Evolutionary conservation across 257 asterid species (phyloP).

Genomic region (Nicotiana undulata): DNA sequence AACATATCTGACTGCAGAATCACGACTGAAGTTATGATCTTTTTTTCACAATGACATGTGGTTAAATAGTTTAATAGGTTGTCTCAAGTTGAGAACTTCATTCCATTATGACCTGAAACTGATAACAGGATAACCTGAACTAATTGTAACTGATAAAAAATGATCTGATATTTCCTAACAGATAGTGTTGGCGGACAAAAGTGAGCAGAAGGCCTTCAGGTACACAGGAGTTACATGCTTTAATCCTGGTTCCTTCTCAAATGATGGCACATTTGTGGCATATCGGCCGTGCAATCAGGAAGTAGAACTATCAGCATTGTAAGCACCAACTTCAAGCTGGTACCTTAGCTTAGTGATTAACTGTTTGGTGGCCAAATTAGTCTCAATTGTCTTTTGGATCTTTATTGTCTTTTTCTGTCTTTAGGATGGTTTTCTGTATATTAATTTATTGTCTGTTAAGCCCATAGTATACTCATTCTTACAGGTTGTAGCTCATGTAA

Average conservation of each 20-base stretch:
- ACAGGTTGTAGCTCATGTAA: background rate
- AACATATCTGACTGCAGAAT: background rate
- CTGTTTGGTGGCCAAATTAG: background rate
- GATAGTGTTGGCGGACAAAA: constrained; percentile 88
- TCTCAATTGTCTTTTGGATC: background rate
- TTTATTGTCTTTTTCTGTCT: background rate
- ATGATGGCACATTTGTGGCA: constrained; percentile 65
- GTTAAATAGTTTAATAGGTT: background rate
- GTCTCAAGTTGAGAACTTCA: background rate
- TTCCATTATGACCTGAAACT: background rate
- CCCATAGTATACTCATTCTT: background rate
- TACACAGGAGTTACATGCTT: constrained; percentile 86
- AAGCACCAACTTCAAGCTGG: constrained; percentile 11
- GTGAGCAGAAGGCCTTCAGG: constrained; percentile 80
- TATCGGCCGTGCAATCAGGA: constrained; percentile 83
- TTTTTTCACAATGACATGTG: background rate
- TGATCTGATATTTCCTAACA: constrained; percentile 21
- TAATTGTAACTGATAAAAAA: background rate
- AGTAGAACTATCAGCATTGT: constrained; percentile 78
- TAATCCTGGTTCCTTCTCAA: constrained; percentile 93
- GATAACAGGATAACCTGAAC: background rate
- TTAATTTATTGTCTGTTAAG: background rate
- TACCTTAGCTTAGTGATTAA: background rate
- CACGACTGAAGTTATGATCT: background rate
- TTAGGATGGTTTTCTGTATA: background rate